Base-by-base conservation (phyloP, 2,329 filamentous ascomycete genomes). In the Setomelanomma holmii region DNA sequence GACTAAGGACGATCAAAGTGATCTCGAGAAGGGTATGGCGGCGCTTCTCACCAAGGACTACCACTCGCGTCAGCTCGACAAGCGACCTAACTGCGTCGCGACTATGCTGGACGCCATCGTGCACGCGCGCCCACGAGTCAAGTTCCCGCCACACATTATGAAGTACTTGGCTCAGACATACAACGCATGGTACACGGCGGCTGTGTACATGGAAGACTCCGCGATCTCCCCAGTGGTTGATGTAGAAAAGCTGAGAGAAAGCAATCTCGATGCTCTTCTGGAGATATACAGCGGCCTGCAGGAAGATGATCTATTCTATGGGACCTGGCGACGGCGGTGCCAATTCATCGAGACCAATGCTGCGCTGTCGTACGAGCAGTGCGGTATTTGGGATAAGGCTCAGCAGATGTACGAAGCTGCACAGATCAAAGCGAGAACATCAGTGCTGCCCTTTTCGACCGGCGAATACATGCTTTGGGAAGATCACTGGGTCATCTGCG, bases 381-480 rank as follows among this genome's bases (percentile, higher is more conserved):
- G 96, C 66, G 95, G 95, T 41, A 96, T 98, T 85, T 99, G 95
- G 96, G 95, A 99, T 67, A 98, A 98, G 76, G 93, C 96, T 1
- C 96, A 99, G 77, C 90, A 90, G 68, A 89, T 97, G 79, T 99
- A 98, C 74, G 95, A 99, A 75, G 89, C 89, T 49, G 95, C 96
- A 0, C 96, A 99, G 75, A 91, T 99, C 73, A 99, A 98, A 75
- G 95, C 96, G 39, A 86, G 96, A 40, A 98, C 93, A 0, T 95
- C 93, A 45, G 91, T 93, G n/a, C 86, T 98, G 55, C 93, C 95
- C 0, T 98, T 97, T 75, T 96, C 93, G 1, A 90, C 96, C 66
- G 92, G 89, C 24, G 95, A 99, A 75, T 99, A 99, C 76, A 97
- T 96, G 85, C 84, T 99, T 1, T 99, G 95, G 95, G 95, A 99